phyloP scores from a whole-genome alignment of 441 rosid species.

The Biscutella laevigata region DNA sequence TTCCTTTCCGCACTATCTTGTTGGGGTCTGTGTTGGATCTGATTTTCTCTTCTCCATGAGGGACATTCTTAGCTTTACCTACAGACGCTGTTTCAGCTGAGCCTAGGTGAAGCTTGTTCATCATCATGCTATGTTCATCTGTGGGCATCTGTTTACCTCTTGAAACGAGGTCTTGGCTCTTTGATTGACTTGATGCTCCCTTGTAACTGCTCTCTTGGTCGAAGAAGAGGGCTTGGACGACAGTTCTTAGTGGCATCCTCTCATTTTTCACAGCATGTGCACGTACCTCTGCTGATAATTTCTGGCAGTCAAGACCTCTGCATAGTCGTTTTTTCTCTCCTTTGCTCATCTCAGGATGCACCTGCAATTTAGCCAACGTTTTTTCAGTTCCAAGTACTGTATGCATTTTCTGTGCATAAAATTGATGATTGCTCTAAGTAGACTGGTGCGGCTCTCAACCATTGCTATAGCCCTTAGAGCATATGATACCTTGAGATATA shows the following conservation, averaged over 20 bases:
- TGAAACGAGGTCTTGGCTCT: constrained; percentile 24
- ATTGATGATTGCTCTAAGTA: constrained; percentile 1
- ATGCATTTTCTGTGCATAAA: constrained; percentile 3
- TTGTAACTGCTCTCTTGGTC: constrained; percentile 66
- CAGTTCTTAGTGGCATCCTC: constrained; percentile 84
- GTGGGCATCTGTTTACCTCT: constrained; percentile 32
- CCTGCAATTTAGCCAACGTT: constrained; percentile 36
- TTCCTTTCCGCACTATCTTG: constrained; percentile 25
- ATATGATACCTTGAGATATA: constrained; percentile 62
- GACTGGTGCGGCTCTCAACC: constrained; percentile 6
- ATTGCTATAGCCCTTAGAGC: neutral
- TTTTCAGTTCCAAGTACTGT: constrained; percentile 11
- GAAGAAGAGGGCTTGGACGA: constrained; percentile 86
- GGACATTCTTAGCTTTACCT: constrained; percentile 28
- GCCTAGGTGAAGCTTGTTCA: constrained; percentile 35
- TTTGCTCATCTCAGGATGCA: constrained; percentile 76
- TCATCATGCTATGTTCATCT: constrained; percentile 15
- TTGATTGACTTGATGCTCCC: constrained; percentile 24
- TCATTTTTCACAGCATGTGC: constrained; percentile 93
- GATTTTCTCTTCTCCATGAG: constrained; percentile 33
- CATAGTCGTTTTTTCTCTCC: constrained; percentile 74
- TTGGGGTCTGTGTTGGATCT: constrained; percentile 22
- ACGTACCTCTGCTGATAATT: constrained; percentile 73
- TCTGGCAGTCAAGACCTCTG: constrained; percentile 78
- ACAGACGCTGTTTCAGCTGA: constrained; percentile 35